A percentile compares a stretch with the other conserved stretches of the same genome.
Conservation (phyloP, 129 eudicot genomes). For the Helianthus tuberosus region DNA sequence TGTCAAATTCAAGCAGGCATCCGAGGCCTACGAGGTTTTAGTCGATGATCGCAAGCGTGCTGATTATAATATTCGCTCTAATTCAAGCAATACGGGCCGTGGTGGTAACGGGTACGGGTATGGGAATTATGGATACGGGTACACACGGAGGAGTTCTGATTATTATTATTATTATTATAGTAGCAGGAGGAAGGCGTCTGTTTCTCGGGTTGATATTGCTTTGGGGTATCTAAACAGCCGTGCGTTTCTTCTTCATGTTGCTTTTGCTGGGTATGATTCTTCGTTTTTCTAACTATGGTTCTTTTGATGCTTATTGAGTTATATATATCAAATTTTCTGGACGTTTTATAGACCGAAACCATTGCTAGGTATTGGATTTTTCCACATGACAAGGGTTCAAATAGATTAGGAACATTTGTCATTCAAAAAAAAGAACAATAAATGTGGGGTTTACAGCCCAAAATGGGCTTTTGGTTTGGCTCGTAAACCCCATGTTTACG, state of each 20-base stretch:
- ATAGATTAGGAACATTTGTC: no score
- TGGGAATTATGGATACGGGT: conserved; percentile 45
- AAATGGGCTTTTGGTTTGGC: no score
- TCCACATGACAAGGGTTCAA: no score
- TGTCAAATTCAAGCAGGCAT: conserved; percentile 73
- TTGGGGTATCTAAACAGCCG: conserved; percentile 59
- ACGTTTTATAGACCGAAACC: background rate
- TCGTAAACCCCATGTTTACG: no score
- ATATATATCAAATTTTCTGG: background rate
- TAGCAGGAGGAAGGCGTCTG: conserved; percentile 24
- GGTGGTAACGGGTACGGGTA: conserved; percentile 33
- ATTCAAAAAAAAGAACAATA: no score
- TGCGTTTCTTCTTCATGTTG: conserved; percentile 71
- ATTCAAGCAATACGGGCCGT: background rate
- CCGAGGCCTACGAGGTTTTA: conserved; percentile 86
- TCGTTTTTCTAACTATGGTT: background rate
- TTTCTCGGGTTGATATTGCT: conserved; percentile 35
- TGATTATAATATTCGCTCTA: conserved; percentile 56
- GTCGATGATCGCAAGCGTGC: conserved; percentile 84
- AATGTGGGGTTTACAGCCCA: no score
- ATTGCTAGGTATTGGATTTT: no score
- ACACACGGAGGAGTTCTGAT: conserved; percentile 26
- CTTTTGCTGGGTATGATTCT: conserved; percentile 67
- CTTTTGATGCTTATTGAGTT: background rate
- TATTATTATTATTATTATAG: conserved; percentile 8